Base-by-base conservation (phyloP, 257 asterid species). In the Marsdenia floribunda region DNA sequence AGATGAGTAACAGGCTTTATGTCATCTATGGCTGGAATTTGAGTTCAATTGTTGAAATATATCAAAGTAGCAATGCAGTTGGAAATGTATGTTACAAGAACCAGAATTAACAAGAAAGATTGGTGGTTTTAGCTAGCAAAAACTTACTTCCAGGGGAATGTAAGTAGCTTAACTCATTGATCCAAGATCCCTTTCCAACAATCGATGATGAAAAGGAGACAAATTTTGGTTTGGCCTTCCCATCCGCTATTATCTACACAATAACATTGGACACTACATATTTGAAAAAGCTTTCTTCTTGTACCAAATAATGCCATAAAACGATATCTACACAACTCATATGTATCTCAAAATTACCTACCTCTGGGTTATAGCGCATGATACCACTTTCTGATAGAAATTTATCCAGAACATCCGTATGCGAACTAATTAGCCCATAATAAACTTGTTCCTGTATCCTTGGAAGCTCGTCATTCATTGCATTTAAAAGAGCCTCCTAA, bases 401-500 rank as follows among this genome's bases (percentile, higher is more conserved):
- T 76, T 88, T 92, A 76, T 92, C 97, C 81, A 95, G 86, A 85
- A 92, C 84, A 81, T 95, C 96, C 40, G 99, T 92, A 40, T 89
- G 89, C 70, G 98, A 90, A 80, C 83, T 85, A 81, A 95, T 90
- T 58, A 85, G 98, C 40, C 99, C 99, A 76, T 89, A 95, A 77
- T 95, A 95, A 67, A 95, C 99, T 83, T 89, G 98, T 87, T 95
- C 99, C 86, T 95, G 99, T 85, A 95, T 87, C 84, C 86, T 89
- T 68, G 99, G 93, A 83, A 92, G 97, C 85, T 95, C 99, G 18
- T 92, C 99, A 8, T 90, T 92, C 98, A 95, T 95, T 75, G 99
- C 96, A 85, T 82, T 95, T 52, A 90, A 75, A 77, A 90, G 92
- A 67, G 95, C 89, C 74, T 95, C 99, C 99, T 95, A 93, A 71